Evolutionary conservation across 352 stramenopile species (phyloP).

Genomic region (Globisporangium cederbergense): DNA sequence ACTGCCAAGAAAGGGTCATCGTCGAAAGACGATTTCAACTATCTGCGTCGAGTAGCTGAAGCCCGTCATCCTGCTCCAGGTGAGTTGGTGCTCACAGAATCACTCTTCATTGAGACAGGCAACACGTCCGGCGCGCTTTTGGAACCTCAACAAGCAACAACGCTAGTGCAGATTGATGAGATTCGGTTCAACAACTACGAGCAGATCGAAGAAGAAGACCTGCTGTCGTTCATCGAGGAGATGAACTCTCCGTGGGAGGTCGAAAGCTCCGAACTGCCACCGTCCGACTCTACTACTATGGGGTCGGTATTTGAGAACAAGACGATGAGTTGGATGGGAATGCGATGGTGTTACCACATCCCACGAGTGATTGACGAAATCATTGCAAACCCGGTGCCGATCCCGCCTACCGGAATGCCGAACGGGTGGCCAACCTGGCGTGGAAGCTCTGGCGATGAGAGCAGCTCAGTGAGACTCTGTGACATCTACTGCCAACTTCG

Average conservation of each 20-base stretch:
- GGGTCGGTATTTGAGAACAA: constrained; percentile 34
- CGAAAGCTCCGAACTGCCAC: constrained; percentile 16
- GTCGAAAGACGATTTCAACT: constrained; percentile 58
- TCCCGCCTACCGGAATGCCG: constrained; percentile 54
- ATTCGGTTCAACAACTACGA: constrained; percentile 26
- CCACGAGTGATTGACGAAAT: constrained; percentile 54
- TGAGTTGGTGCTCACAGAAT: constrained; percentile 64
- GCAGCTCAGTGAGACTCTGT: constrained; percentile 34
- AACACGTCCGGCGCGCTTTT: constrained; percentile 13
- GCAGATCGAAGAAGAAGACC: constrained; percentile 23
- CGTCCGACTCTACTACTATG: constrained; percentile 19
- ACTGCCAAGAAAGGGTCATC: background rate
- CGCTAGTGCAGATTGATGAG: constrained; percentile 18
- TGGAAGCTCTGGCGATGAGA: constrained; percentile 30
- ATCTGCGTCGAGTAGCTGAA: constrained; percentile 49
- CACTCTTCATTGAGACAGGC: constrained; percentile 63
- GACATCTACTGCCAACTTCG: constrained; percentile 74
- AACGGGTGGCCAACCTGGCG: constrained; percentile 61
- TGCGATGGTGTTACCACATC: constrained; percentile 80
- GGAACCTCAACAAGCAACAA: constrained; percentile 1
- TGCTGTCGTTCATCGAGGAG: constrained; percentile 44
- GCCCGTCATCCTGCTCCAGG: constrained; percentile 42
- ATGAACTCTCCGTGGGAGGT: constrained; percentile 57
- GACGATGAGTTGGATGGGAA: constrained; percentile 70
- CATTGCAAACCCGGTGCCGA: constrained; percentile 48